A percentile compares a stretch with the other conserved stretches of the same genome.
Conservation (phyloP, 345 rosid genomes). For the Barbarea vulgaris region DNA sequence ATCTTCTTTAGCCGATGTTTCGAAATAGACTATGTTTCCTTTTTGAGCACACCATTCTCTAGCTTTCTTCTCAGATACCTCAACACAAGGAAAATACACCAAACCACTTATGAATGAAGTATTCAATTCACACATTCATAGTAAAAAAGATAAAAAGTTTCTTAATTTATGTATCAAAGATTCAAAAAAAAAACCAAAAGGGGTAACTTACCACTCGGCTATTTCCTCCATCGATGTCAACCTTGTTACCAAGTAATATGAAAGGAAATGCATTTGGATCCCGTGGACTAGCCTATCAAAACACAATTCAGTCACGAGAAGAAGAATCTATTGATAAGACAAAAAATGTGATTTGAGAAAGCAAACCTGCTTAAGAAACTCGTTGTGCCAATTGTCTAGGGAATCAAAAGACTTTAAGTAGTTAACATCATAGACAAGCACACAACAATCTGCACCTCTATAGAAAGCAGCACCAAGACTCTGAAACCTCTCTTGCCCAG, state of each 20-base stretch:
- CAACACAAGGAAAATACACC: background rate
- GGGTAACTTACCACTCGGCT: conserved; percentile 83
- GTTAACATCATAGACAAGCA: conserved; percentile 85
- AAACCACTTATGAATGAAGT: background rate
- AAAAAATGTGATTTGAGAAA: background rate
- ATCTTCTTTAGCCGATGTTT: conserved; percentile 97
- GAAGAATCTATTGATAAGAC: background rate
- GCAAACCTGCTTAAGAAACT: conserved; percentile 77
- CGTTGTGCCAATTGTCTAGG: conserved; percentile 84
- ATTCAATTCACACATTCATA: background rate
- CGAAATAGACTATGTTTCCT: conserved; percentile 87
- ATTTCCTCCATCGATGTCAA: conserved; percentile 98
- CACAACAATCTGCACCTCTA: conserved; percentile 93
- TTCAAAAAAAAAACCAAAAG: background rate
- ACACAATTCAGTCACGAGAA: background rate
- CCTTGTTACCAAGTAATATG: conserved; percentile 92
- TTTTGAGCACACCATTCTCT: conserved; percentile 93
- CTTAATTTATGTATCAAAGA: background rate
- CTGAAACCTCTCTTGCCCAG: conserved; percentile 92
- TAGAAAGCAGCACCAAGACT: conserved; percentile 90
- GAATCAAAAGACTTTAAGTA: conserved; percentile 74
- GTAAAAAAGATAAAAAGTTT: background rate
- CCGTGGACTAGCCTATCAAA: conserved; percentile 73
- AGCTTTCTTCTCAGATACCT: conserved; percentile 99
- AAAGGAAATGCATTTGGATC: conserved; percentile 80